phyloP scores from a whole-genome alignment of 2,329 filamentous ascomycete genomes.

The Calonectria pseudoturangicola region DNA sequence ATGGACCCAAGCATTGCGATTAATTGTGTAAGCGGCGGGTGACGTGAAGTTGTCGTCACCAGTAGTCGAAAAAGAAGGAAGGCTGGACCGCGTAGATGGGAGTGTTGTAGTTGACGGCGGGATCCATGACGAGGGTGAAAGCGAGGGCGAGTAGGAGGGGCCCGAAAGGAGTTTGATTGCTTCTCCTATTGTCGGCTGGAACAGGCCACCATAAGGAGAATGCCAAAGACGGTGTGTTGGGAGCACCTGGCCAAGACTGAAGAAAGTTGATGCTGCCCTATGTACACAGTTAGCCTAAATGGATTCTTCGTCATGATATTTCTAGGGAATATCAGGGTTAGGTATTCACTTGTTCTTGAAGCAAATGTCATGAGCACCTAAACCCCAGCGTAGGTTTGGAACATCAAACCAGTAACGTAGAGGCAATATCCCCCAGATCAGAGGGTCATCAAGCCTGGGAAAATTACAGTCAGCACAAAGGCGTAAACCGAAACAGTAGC shows the following conservation, averaged over 20 bases:
- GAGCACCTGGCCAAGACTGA: conserved; percentile 90
- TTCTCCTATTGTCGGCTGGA: conserved; percentile 91
- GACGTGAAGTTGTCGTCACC: conserved; percentile 80
- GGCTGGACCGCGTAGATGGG: conserved; percentile 46
- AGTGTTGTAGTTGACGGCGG: conserved; percentile 43
- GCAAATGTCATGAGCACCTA: conserved; percentile 96
- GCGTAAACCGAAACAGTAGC: background rate
- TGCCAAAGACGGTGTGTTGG: conserved; percentile 89
- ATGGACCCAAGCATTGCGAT: conserved; percentile 90
- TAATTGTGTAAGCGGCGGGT: conserved; percentile 81
- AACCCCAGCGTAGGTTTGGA: conserved; percentile 87
- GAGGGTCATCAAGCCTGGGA: conserved; percentile 91
- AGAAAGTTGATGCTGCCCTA: conserved; percentile 85
- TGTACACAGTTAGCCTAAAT: conserved; percentile 4
- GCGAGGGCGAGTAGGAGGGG: conserved; percentile 46
- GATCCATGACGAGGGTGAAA: conserved; percentile 43
- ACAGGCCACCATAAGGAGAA: conserved; percentile 87
- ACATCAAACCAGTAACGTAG: conserved; percentile 82
- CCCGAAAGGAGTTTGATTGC: conserved; percentile 88
- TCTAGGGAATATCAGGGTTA: background rate
- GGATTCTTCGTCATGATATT: background rate
- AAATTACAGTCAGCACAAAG: conserved; percentile 33
- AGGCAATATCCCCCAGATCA: conserved; percentile 94
- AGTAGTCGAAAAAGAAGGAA: conserved; percentile 78
- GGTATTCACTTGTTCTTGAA: conserved; percentile 85